These are phyloP conservation scores for Monosporascus cannonballus DNA, from an alignment of 2,329 filamentous ascomycete genomes.

Conservation along the genomic window DNA sequence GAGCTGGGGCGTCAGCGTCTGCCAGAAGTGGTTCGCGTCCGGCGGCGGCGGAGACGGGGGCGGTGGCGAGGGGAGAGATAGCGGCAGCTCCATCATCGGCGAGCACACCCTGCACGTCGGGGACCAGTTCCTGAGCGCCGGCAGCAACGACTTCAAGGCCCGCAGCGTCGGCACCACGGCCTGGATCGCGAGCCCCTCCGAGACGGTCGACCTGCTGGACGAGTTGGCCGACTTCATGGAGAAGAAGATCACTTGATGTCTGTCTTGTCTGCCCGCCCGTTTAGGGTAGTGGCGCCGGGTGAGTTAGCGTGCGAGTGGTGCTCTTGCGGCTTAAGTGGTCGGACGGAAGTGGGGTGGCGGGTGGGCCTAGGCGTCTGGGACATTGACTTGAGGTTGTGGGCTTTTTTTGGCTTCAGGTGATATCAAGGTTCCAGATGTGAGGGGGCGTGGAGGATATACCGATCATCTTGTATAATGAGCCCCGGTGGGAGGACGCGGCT, in stretches of 20 bases:
- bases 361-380: no score
- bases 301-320: no score
- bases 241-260: conserved; percentile 31
- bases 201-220: conserved; percentile 85
- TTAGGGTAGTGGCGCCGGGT: no score
- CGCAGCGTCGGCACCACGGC: conserved; percentile 87
- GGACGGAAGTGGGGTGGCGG: no score
- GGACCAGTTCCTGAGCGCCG: conserved; percentile 92
- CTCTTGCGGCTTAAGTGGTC: no score
- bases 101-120: conserved; percentile 88
- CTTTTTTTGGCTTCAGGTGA: no score
- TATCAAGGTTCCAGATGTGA: no score
- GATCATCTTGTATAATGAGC: no score
- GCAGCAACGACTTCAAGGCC: conserved; percentile 96
- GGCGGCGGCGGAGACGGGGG: conserved; percentile 18
- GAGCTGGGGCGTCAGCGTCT: conserved; percentile 88
- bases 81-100: conserved; percentile 48
- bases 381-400: no score
- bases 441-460: no score
- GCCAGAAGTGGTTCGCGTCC: conserved; percentile 81
- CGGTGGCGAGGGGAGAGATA: neutral
- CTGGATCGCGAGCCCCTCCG: conserved; percentile 89
- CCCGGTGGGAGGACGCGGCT: no score
- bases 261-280: neutral
- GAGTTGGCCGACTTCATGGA: conserved; percentile 62